Percentiles rank a stretch among this genome's conserved stretches.
Evolutionary conservation across 805 yeast genomes (phyloP).

Genomic region (Lachancea sp.): DNA sequence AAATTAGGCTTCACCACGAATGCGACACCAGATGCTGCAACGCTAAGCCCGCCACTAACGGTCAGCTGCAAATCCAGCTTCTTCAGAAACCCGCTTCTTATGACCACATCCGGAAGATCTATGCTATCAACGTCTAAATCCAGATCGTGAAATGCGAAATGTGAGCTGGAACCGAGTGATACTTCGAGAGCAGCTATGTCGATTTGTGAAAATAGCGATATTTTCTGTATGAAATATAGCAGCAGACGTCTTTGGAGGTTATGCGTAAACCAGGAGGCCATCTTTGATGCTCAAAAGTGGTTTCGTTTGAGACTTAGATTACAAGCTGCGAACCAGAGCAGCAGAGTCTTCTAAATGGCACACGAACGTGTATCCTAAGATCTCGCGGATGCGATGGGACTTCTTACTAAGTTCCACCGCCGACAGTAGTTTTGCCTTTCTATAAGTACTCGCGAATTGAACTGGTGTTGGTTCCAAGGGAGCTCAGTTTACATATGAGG

Average conservation of each 20-base stretch:
- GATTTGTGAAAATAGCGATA: slow-evolving; percentile 73
- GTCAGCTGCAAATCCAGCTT: slow-evolving; percentile 53
- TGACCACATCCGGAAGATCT: slow-evolving; percentile 53
- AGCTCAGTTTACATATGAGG: too few species aligned
- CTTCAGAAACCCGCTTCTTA: slow-evolving; percentile 56
- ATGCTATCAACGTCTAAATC: slow-evolving; percentile 67
- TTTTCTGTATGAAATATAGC: slow-evolving; percentile 72
- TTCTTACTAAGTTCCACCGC: too few species aligned
- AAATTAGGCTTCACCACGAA: slow-evolving; percentile 24
- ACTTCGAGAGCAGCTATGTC: slow-evolving; percentile 80
- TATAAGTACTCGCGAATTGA: too few species aligned
- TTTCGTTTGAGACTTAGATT: too few species aligned
- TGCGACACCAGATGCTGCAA: slow-evolving; percentile 52
- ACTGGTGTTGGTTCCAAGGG: too few species aligned
- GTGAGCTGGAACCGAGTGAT: slow-evolving; percentile 53
- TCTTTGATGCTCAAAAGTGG: slow-evolving; percentile 1
- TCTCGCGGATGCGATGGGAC: too few species aligned
- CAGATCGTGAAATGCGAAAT: slow-evolving; percentile 52
- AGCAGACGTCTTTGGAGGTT: slow-evolving; percentile 77
- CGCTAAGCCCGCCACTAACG: slow-evolving; percentile 62
- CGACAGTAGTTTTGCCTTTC: too few species aligned
- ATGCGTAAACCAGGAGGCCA: slow-evolving; percentile 68
- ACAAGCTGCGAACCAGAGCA: too few species aligned
- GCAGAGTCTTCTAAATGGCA: too few species aligned
- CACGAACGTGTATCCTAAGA: too few species aligned